A percentile compares a stretch with the other conserved stretches of the same genome.
Evolutionary conservation across 2,329 filamentous ascomycete genomes (phyloP).

Genomic region (Fusarium pseudonygamai): DNA sequence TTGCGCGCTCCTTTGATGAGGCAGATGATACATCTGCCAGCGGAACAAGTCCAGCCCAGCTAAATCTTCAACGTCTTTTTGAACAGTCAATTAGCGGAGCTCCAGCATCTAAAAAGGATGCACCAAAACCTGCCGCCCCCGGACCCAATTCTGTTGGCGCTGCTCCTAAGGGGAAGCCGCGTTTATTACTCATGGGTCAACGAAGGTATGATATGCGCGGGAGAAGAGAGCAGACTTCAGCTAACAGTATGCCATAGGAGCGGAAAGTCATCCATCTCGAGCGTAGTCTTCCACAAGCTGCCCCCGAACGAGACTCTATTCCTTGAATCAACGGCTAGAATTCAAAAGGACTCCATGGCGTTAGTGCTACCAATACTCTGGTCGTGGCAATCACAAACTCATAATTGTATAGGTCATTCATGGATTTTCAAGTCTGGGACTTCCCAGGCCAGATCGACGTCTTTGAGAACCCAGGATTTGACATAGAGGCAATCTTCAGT

Average conservation of each 20-base stretch:
- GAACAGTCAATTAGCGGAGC: slow-evolving; percentile 67
- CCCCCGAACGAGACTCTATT: slow-evolving; percentile 96
- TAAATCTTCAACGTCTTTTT: slow-evolving; percentile 70
- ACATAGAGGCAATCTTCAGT: slow-evolving; percentile 92
- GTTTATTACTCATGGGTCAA: slow-evolving; percentile 93
- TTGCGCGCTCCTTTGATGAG: slow-evolving; percentile 38
- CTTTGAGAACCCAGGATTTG: slow-evolving; percentile 87
- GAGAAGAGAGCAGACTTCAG: neutral
- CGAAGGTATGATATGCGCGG: slow-evolving; percentile 71
- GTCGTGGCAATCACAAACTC: neutral
- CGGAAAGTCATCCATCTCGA: slow-evolving; percentile 97
- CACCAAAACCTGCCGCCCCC: slow-evolving; percentile 55
- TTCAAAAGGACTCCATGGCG: slow-evolving; percentile 96
- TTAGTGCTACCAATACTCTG: slow-evolving; percentile 58
- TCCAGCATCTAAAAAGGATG: slow-evolving; percentile 61
- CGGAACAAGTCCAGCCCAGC: slow-evolving; percentile 65
- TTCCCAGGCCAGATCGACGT: slow-evolving; percentile 92
- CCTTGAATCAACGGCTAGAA: slow-evolving; percentile 91
- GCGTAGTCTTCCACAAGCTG: slow-evolving; percentile 98
- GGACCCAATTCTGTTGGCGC: slow-evolving; percentile 50
- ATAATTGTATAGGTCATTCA: slow-evolving; percentile 77
- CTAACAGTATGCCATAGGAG: slow-evolving; percentile 67
- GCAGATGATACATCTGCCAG: slow-evolving; percentile 46
- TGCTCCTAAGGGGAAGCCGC: slow-evolving; percentile 75
- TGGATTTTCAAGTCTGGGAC: slow-evolving; percentile 99